phyloP scores from a whole-genome alignment of 768 basidiomycete species.

The Leccinum subtestaceum region DNA sequence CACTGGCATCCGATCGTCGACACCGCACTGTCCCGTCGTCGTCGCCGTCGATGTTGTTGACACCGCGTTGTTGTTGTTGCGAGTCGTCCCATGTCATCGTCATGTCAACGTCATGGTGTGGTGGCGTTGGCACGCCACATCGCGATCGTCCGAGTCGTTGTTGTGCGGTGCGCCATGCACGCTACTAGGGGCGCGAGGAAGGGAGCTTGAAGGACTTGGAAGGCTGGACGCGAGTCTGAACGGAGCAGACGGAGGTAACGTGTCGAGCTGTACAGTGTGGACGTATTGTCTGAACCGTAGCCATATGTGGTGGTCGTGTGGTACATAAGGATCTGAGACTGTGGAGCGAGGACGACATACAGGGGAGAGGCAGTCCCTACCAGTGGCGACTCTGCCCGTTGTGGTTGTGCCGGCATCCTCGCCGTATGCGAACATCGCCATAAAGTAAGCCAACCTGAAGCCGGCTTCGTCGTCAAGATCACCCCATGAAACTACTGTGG shows the following conservation, averaged over 20 bases:
- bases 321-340: constrained; percentile 94
- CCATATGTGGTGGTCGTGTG: constrained; percentile 92
- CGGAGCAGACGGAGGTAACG: constrained; percentile 72
- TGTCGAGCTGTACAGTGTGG: constrained; percentile 60
- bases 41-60: too few species aligned
- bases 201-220: too few species aligned
- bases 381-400: constrained; percentile 15
- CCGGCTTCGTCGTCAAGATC: neutral
- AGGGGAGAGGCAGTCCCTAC: neutral
- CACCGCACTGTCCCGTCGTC: too few species aligned
- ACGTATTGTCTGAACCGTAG: constrained; percentile 80
- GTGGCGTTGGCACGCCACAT: too few species aligned
- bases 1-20: too few species aligned
- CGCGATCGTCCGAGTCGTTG: too few species aligned
- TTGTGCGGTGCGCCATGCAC: too few species aligned
- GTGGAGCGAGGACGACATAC: constrained; percentile 77
- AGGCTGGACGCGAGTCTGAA: constrained; percentile 78
- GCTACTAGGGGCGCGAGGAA: too few species aligned
- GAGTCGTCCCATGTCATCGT: too few species aligned
- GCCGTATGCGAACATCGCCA: neutral
- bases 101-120: too few species aligned
- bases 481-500: constrained; percentile 32
- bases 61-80: too few species aligned
- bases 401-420: constrained; percentile 10
- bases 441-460: neutral